Conservation (phyloP, 176 grass and related monocot species). For the Carex scoparia region DNA sequence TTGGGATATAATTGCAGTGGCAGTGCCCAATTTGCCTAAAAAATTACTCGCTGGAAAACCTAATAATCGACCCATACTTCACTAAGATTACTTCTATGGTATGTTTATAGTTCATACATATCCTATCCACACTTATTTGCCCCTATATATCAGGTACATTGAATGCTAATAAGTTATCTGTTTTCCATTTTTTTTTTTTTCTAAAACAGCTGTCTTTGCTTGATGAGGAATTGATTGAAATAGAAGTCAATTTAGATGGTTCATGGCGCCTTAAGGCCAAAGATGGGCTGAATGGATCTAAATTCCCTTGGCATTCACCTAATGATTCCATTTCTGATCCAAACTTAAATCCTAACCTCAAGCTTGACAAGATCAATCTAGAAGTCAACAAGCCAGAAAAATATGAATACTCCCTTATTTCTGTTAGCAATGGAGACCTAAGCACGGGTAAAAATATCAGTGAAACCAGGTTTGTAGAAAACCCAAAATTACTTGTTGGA, state of each 20-base stretch:
- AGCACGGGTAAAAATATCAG: neutral
- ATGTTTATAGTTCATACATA: slow-evolving; percentile 27
- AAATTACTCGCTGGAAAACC: slow-evolving; percentile 80
- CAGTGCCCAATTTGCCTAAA: slow-evolving; percentile 95
- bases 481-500: slow-evolving; percentile 49
- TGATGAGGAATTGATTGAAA: slow-evolving; percentile 75
- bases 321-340: slow-evolving; percentile 46
- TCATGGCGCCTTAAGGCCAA: slow-evolving; percentile 81
- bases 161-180: neutral
- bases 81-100: slow-evolving; percentile 83
- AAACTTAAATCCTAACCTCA: slow-evolving; percentile 8
- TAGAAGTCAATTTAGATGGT: slow-evolving; percentile 91
- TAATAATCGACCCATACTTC: slow-evolving; percentile 86
- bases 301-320: slow-evolving; percentile 69
- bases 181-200: neutral
- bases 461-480: slow-evolving; percentile 30
- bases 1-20: slow-evolving; percentile 65
- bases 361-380: neutral
- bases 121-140: neutral
- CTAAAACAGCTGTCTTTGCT: slow-evolving; percentile 50
- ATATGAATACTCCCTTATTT: slow-evolving; percentile 23
- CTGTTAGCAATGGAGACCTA: neutral
- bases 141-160: neutral
- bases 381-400: slow-evolving; percentile 16
- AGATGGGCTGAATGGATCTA: slow-evolving; percentile 42